Evolutionary conservation across 2,329 filamentous ascomycete species (phyloP).

Genomic region (Colletotrichum coccodes): DNA sequence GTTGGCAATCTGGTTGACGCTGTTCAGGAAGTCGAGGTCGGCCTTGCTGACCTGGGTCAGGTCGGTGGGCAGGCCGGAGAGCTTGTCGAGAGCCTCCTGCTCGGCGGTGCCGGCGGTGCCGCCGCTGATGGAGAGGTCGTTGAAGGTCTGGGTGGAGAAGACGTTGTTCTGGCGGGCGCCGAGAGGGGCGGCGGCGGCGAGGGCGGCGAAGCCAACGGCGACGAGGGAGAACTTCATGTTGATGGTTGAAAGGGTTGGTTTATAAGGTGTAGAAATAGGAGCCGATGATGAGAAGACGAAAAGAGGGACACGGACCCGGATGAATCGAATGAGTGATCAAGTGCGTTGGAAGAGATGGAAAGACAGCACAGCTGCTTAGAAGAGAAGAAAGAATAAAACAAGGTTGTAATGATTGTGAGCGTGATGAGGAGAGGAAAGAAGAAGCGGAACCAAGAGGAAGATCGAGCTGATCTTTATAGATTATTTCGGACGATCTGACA

Average conservation of each 20-base stretch:
- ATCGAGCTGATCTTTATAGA: constrained; percentile 32
- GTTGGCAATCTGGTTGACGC: constrained; percentile 63
- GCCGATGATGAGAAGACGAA: neutral
- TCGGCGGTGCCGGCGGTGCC: constrained; percentile 57
- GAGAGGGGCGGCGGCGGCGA: constrained; percentile 43
- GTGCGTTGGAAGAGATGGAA: constrained; percentile 29
- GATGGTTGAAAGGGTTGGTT: constrained; percentile 5
- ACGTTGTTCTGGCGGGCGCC: constrained; percentile 39
- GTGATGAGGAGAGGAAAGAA: constrained; percentile 23
- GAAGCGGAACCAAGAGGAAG: neutral
- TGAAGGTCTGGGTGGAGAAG: constrained; percentile 49
- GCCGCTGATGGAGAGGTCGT: constrained; percentile 58
- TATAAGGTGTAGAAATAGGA: neutral
- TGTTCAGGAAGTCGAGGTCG: constrained; percentile 60
- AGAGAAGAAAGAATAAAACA: constrained; percentile 19
- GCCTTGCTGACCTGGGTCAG: constrained; percentile 53
- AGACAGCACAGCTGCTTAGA: constrained; percentile 33
- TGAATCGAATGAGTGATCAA: constrained; percentile 28
- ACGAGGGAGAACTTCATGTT: constrained; percentile 48
- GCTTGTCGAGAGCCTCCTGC: constrained; percentile 52
- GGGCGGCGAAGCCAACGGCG: constrained; percentile 38
- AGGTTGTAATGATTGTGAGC: constrained; percentile 30
- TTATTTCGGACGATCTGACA: constrained; percentile 13
- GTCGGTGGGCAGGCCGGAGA: constrained; percentile 50
- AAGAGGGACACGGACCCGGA: constrained; percentile 31